Percentiles rank a stretch among this genome's conserved stretches.
phyloP scores from a whole-genome alignment of 2,329 filamentous ascomycete species.

The Penicillium sp. region DNA sequence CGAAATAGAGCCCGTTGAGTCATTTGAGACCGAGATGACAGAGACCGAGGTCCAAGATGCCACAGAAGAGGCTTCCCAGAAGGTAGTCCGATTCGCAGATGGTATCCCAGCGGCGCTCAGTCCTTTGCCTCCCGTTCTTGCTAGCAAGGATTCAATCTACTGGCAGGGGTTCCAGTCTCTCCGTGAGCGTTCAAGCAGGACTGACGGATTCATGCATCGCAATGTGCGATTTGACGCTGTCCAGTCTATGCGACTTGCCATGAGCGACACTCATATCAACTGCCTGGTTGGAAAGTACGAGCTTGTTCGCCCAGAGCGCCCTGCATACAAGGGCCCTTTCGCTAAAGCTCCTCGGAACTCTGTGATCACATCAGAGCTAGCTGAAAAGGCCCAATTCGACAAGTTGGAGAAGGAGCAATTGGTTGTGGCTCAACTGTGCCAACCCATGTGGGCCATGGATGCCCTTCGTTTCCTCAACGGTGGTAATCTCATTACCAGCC shows the following conservation, averaged over 20 bases:
- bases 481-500: constrained; percentile 60
- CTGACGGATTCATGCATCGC: constrained; percentile 82
- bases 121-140: constrained; percentile 39
- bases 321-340: constrained; percentile 69
- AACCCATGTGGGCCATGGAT: constrained; percentile 63
- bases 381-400: constrained; percentile 40
- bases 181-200: constrained; percentile 63
- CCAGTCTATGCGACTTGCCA: constrained; percentile 76
- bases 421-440: constrained; percentile 69
- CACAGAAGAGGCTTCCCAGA: constrained; percentile 22
- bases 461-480: constrained; percentile 62
- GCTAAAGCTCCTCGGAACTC: constrained; percentile 75
- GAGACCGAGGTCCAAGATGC: constrained; percentile 20
- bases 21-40: constrained; percentile 17
- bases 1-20: constrained; percentile 38
- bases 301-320: constrained; percentile 67
- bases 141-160: constrained; percentile 74
- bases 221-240: constrained; percentile 84
- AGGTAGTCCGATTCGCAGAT: constrained; percentile 35
- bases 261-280: constrained; percentile 71
- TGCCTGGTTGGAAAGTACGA: constrained; percentile 85
- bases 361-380: constrained; percentile 62
- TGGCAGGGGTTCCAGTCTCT: constrained; percentile 83
- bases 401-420: constrained; percentile 73
- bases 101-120: constrained; percentile 42